These are phyloP conservation scores for Fusarium oligoseptatum DNA, from an alignment of 2,329 filamentous ascomycete species.

Conservation along the genomic window DNA sequence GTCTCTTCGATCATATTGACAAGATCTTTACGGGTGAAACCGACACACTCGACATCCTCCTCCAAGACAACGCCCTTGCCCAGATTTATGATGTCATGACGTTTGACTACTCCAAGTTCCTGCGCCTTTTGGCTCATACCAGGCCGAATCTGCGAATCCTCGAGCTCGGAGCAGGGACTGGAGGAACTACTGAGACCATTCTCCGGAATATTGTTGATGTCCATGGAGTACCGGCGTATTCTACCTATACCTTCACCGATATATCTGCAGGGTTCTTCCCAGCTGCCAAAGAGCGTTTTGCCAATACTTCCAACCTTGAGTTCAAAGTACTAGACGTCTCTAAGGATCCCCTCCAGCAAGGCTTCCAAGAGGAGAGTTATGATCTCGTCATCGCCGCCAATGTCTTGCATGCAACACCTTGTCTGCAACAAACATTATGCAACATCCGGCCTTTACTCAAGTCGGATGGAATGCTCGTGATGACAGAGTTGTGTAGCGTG, in stretches of 20 bases:
- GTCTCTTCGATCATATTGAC: constrained; percentile 7
- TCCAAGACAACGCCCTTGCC: constrained; percentile 10
- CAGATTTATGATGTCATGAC: constrained; percentile 2
- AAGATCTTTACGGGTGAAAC: constrained; percentile 13
- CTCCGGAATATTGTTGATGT: neutral
- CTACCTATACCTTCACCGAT: constrained; percentile 56
- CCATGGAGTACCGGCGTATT: constrained; percentile 28
- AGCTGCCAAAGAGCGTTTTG: constrained; percentile 34
- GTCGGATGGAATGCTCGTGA: constrained; percentile 45
- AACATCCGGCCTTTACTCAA: constrained; percentile 42
- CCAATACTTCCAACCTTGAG: constrained; percentile 15
- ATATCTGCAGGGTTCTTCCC: constrained; percentile 53
- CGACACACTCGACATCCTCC: constrained; percentile 1
- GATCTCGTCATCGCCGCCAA: constrained; percentile 47
- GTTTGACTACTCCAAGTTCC: constrained; percentile 11
- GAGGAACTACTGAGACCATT: constrained; percentile 35
- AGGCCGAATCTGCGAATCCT: constrained; percentile 53
- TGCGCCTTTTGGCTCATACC: constrained; percentile 43
- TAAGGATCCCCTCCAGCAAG: constrained; percentile 25
- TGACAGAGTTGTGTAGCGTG: constrained; percentile 43
- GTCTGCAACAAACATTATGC: constrained; percentile 38
- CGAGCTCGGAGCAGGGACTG: constrained; percentile 57
- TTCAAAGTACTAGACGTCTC: constrained; percentile 46
- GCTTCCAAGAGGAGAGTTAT: constrained; percentile 33
- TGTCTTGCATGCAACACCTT: constrained; percentile 49